phyloP scores from a whole-genome alignment of 805 yeast species.

The Wickerhamomyces xylosicus region DNA sequence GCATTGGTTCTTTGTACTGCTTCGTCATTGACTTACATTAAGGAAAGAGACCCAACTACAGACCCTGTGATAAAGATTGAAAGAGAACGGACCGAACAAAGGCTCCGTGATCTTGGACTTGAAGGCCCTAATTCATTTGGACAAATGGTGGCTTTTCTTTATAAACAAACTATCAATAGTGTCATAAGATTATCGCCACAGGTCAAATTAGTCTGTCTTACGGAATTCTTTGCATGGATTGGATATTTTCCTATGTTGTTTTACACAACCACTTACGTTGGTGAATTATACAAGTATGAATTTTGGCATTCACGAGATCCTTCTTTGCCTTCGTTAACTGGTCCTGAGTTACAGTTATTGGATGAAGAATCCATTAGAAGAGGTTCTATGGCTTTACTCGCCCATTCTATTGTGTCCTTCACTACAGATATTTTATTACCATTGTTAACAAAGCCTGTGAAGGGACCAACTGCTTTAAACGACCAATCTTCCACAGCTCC shows the following conservation, averaged over 20 bases:
- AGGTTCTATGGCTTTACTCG: conserved; percentile 41
- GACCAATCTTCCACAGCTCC: no score
- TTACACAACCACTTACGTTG: conserved; percentile 57
- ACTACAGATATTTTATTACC: conserved; percentile 36
- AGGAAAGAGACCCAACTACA: conserved; percentile 38
- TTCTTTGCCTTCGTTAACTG: conserved; percentile 24
- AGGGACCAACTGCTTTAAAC: conserved; percentile 6
- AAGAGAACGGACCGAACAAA: conserved; percentile 22
- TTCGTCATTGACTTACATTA: conserved; percentile 21
- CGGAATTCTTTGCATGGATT: conserved; percentile 59
- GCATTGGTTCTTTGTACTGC: conserved; percentile 31
- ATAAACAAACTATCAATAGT: conserved; percentile 26
- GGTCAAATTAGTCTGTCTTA: conserved; percentile 38
- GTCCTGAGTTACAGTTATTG: conserved; percentile 24
- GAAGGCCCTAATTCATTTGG: conserved; percentile 5
- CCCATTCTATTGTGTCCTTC: conserved; percentile 38
- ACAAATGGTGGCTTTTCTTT: conserved; percentile 4
- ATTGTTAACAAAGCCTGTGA: conserved; percentile 24
- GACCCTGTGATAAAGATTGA: conserved; percentile 30
- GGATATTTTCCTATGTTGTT: conserved; percentile 60
- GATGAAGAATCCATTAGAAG: conserved; percentile 38
- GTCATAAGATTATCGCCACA: conserved; percentile 36
- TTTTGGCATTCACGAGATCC: conserved; percentile 24
- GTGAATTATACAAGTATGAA: conserved; percentile 41
- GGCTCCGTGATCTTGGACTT: conserved; percentile 26